These are phyloP conservation scores for Coemansia sp. DNA, from an alignment of 192 early-diverging fungal species.

Conservation along the genomic window DNA sequence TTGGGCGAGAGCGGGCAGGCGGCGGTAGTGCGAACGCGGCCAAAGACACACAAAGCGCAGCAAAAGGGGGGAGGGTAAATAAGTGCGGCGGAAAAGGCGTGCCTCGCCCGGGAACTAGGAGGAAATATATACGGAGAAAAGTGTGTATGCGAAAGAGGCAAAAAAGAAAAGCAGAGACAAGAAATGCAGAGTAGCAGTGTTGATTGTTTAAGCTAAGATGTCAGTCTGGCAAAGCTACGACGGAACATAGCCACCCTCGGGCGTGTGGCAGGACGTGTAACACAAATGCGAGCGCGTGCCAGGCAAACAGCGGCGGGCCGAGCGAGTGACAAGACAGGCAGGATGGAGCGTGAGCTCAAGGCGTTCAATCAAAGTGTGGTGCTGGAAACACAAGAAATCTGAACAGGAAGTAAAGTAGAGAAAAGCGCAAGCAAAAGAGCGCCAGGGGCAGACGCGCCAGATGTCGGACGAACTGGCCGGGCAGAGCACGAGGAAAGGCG, in stretches of 20 bases:
- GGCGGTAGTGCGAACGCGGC: background rate
- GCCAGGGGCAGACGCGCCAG: background rate
- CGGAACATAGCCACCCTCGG: constrained; percentile 13
- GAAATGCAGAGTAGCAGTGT: constrained; percentile 4
- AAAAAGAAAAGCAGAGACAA: constrained; percentile 13
- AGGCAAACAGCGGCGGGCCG: background rate
- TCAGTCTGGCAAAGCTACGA: constrained; percentile 26
- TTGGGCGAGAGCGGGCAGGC: background rate
- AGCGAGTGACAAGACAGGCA: no score
- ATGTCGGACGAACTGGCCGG: background rate
- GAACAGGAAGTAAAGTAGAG: background rate
- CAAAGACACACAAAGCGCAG: background rate
- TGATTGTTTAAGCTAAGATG: constrained; percentile 39
- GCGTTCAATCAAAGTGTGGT: background rate
- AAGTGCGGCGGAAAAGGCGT: background rate
- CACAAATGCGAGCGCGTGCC: background rate
- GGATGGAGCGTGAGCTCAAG: background rate
- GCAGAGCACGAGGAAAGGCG: background rate
- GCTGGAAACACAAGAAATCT: background rate
- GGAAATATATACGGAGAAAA: constrained; percentile 1
- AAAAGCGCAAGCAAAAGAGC: background rate
- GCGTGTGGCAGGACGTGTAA: background rate
- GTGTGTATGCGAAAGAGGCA: constrained; percentile 1
- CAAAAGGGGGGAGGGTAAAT: constrained; percentile 2
- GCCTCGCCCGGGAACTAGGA: background rate